Conservation (phyloP, 1,139 yeast species). For the Protomyces inouyei region DNA sequence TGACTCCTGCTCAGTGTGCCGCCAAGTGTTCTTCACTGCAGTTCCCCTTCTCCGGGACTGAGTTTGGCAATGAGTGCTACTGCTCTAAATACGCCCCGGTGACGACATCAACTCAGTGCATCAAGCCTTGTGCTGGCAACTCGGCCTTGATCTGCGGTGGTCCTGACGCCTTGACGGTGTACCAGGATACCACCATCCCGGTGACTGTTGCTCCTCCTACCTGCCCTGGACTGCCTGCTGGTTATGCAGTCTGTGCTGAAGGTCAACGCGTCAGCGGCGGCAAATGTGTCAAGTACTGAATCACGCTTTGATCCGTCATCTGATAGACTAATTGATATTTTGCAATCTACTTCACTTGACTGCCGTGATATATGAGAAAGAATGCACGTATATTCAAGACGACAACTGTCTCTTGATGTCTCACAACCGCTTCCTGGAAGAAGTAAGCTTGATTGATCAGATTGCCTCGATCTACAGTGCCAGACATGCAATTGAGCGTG, state of each 20-base stretch:
- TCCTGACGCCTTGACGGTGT: background rate
- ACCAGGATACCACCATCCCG: background rate
- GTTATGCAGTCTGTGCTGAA: background rate
- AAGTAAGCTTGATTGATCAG: too few species aligned
- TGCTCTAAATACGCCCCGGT: slow-evolving; percentile 10
- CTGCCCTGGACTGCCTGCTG: background rate
- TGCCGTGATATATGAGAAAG: too few species aligned
- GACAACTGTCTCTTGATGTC: too few species aligned
- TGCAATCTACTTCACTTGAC: too few species aligned
- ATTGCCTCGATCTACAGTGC: too few species aligned
- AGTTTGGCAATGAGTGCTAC: slow-evolving; percentile 19
- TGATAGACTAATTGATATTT: too few species aligned
- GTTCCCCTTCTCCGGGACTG: slow-evolving; percentile 17
- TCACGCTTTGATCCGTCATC: too few species aligned
- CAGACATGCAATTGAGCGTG: too few species aligned
- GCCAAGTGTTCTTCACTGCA: slow-evolving; percentile 6
- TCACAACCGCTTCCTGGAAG: too few species aligned
- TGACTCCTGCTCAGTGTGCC: slow-evolving; percentile 20
- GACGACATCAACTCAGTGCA: slow-evolving; percentile 2
- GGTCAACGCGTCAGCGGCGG: background rate
- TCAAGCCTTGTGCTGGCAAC: slow-evolving; percentile 33
- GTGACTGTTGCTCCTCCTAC: background rate
- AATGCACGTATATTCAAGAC: too few species aligned
- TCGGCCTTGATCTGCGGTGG: slow-evolving; percentile 10
- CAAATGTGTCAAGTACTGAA: background rate